Percentiles rank a stretch among this genome's conserved stretches.
Evolutionary conservation across 768 basidiomycete species (phyloP).

Genomic region (Leccinum aurantiacum): DNA sequence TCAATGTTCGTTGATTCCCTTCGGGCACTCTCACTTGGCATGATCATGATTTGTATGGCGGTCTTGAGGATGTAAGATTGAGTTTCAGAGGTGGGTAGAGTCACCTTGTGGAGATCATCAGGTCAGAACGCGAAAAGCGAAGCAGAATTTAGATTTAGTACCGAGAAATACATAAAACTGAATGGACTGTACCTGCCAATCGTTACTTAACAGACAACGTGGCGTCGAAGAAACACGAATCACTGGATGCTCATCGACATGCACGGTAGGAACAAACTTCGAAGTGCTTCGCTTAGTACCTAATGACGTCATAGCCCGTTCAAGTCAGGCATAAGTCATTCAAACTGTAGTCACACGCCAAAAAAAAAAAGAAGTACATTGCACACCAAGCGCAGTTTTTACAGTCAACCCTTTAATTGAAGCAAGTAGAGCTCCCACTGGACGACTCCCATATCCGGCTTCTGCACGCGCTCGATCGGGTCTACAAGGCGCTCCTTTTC

Average conservation of each 20-base stretch:
- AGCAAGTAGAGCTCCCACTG: conserved; percentile 29
- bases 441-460: conserved; percentile 38
- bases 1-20: not conserved
- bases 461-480: conserved; percentile 52
- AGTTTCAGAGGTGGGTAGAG: not conserved
- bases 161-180: not conserved
- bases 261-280: not conserved
- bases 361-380: not conserved
- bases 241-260: not conserved
- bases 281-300: not conserved
- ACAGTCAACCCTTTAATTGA: not conserved
- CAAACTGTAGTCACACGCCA: not conserved
- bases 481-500: conserved; percentile 49
- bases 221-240: not conserved
- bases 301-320: not conserved
- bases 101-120: not conserved
- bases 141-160: not conserved
- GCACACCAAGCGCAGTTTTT: not conserved
- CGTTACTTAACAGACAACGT: not conserved
- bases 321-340: not conserved
- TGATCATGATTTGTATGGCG: not conserved
- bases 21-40: not conserved
- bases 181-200: not conserved
- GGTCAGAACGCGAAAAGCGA: not conserved
- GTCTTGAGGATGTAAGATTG: not conserved